Evolutionary conservation across 352 stramenopile species (phyloP).

Genomic region (Elongisporangium prolatum): DNA sequence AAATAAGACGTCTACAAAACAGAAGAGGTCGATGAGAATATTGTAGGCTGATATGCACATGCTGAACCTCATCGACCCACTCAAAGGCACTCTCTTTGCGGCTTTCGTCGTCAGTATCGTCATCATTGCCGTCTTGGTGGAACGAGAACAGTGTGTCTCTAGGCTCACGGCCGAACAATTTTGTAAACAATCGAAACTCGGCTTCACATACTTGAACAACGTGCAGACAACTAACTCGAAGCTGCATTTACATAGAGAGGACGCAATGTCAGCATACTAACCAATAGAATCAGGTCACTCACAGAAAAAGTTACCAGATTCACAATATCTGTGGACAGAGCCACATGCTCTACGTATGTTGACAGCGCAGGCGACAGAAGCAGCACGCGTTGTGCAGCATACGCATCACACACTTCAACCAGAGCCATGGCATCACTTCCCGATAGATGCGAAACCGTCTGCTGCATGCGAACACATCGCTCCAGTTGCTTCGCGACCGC

Average conservation of each 20-base stretch:
- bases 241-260: conserved; percentile 18
- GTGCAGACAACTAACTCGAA: conserved; percentile 59
- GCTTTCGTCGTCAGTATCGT: conserved; percentile 32
- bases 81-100: conserved; percentile 59
- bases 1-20: conserved; percentile 52
- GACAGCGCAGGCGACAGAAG: conserved; percentile 51
- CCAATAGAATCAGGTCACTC: background rate
- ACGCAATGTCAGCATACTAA: conserved; percentile 1
- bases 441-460: conserved; percentile 5
- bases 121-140: conserved; percentile 8
- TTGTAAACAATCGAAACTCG: conserved; percentile 67
- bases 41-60: background rate
- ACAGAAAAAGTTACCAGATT: conserved; percentile 42
- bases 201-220: conserved; percentile 69
- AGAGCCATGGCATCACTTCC: conserved; percentile 9
- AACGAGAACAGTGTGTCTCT: conserved; percentile 53
- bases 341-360: conserved; percentile 41
- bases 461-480: conserved; percentile 39
- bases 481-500: conserved; percentile 62
- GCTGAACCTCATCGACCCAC: conserved; percentile 22
- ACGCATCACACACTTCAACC: conserved; percentile 48
- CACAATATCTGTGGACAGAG: conserved; percentile 63
- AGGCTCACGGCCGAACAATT: conserved; percentile 62
- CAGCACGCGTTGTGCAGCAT: conserved; percentile 50
- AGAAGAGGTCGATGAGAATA: conserved; percentile 1